Percentiles rank a stretch among this genome's conserved stretches.
These are phyloP conservation scores for Hygrophorus russula DNA, from an alignment of 768 basidiomycete genomes.

Conservation along the genomic window DNA sequence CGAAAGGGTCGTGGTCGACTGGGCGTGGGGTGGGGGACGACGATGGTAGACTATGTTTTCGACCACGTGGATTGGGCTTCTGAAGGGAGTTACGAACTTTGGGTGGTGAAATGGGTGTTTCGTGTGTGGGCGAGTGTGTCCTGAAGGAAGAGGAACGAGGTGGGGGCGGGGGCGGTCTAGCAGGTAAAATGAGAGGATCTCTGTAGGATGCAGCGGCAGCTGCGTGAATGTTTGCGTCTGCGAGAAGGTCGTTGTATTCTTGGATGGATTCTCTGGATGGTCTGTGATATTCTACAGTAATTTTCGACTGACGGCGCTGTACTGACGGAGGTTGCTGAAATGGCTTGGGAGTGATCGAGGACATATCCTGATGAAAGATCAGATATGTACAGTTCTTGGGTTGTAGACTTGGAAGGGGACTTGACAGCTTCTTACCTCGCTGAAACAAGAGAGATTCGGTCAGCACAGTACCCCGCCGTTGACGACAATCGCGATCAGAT, in stretches of 20 bases:
- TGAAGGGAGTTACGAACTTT: conserved; percentile 48
- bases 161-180: conserved; percentile 29
- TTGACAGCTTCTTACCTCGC: too few relatives aligned
- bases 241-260: conserved; percentile 65
- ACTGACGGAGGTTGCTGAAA: conserved; percentile 6
- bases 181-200: conserved; percentile 18
- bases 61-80: conserved; percentile 41
- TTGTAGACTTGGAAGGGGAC: too few relatives aligned
- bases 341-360: neutral
- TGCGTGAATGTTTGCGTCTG: conserved; percentile 46
- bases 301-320: conserved; percentile 43
- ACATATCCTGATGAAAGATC: neutral
- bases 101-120: conserved; percentile 22
- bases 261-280: conserved; percentile 68
- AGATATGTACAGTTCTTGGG: too few relatives aligned
- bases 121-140: conserved; percentile 37
- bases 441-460: too few relatives aligned
- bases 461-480: too few relatives aligned
- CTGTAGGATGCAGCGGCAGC: conserved; percentile 33
- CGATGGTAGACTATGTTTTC: conserved; percentile 42
- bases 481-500: too few relatives aligned
- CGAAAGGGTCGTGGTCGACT: conserved; percentile 51
- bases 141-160: conserved; percentile 26
- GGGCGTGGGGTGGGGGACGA: conserved; percentile 22
- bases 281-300: conserved; percentile 66